These are phyloP conservation scores for Solanum sitiens DNA, from an alignment of 257 asterid genomes.

Conservation along the genomic window DNA sequence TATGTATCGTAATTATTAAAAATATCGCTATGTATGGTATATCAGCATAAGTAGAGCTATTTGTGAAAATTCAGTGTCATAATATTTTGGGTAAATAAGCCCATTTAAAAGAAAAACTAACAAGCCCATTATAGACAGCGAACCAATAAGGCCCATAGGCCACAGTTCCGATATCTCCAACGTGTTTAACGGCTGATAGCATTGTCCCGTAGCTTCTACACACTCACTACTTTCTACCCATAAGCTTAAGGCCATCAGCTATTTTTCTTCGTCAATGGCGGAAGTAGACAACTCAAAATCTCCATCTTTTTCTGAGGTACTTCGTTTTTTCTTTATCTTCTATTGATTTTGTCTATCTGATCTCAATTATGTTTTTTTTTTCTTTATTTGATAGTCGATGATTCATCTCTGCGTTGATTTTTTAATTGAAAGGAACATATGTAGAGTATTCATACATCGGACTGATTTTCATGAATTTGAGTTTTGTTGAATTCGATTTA, in stretches of 20 bases:
- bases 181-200: neutral
- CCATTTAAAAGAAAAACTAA: neutral
- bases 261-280: conserved; percentile 30
- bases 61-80: no score
- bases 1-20: no score
- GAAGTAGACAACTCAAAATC: conserved; percentile 32
- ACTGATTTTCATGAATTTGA: no score
- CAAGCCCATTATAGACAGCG: neutral
- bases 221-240: neutral
- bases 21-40: no score
- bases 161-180: neutral
- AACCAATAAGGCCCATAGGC: neutral
- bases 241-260: neutral
- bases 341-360: neutral
- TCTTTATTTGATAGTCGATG: neutral
- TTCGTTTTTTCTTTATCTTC: neutral
- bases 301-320: conserved; percentile 50
- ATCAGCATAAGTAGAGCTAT: no score
- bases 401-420: neutral
- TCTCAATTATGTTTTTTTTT: neutral
- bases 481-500: no score
- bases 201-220: neutral
- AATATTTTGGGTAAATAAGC: neutral
- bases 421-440: neutral
- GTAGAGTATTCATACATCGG: neutral